Evolutionary conservation across 78 protist species (phyloP).

Genomic region (Diacronema lutheri): DNA sequence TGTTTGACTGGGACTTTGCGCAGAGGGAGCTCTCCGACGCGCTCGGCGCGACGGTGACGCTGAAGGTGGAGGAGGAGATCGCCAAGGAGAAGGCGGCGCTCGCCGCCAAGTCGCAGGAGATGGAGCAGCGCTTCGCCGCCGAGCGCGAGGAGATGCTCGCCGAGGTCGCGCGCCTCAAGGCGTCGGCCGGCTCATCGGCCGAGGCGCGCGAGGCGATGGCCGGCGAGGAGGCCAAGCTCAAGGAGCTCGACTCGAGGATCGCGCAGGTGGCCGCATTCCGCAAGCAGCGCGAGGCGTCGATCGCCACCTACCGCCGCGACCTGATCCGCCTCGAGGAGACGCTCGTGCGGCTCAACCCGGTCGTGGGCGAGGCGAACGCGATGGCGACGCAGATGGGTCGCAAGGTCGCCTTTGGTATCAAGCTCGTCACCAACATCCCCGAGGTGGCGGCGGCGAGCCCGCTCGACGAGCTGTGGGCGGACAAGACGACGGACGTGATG

Average conservation of each 20-base stretch:
- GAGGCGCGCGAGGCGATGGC: no score
- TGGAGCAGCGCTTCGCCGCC: neutral
- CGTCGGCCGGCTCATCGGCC: no score
- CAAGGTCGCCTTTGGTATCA: neutral
- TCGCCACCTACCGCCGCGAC: neutral
- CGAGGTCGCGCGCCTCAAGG: neutral
- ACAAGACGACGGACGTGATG: neutral
- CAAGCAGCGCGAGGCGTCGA: neutral
- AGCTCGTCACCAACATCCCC: neutral
- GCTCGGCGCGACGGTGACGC: neutral
- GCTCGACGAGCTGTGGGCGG: neutral
- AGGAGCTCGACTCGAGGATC: neutral
- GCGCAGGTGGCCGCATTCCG: neutral
- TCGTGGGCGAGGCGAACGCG: slow-evolving; percentile 12
- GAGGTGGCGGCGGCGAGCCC: neutral
- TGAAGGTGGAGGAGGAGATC: neutral
- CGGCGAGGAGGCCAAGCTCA: no score
- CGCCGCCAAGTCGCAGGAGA: neutral
- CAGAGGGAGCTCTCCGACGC: neutral
- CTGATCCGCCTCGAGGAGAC: neutral
- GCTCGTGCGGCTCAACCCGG: neutral
- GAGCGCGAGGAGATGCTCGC: neutral
- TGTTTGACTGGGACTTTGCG: slow-evolving; percentile 7
- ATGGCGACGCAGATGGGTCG: neutral
- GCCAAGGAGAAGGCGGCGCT: neutral